Conservation (phyloP, 73 alveolate genomes). For the Symbiodinium pilosum region DNA sequence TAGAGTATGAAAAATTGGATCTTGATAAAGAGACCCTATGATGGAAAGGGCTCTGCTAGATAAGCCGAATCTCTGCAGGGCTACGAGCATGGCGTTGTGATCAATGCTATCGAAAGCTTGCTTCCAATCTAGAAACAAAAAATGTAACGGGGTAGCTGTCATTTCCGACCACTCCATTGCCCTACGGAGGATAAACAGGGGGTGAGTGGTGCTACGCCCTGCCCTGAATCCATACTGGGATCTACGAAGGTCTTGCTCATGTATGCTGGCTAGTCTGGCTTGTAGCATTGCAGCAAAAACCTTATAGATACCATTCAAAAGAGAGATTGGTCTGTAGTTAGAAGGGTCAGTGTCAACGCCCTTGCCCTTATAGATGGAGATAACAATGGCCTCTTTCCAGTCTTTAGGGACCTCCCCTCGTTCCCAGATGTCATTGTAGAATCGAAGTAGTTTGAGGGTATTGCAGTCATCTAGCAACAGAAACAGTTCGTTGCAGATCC, state of each 20-base stretch:
- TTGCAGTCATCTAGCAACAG: neutral
- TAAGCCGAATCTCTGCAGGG: no score
- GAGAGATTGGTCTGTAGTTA: conserved; percentile 16
- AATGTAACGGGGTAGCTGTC: no score
- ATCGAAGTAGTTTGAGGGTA: neutral
- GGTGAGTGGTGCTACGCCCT: no score
- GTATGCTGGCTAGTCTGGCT: neutral
- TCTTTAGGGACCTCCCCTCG: neutral
- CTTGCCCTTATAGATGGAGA: no score
- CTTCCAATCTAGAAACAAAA: no score
- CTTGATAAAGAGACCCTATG: no score
- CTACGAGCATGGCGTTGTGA: no score
- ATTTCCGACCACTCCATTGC: no score
- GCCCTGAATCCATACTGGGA: no score
- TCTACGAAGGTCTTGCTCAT: neutral
- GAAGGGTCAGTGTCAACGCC: neutral
- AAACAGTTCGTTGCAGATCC: neutral
- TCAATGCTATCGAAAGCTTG: no score
- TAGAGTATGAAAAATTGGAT: neutral
- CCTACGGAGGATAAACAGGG: no score
- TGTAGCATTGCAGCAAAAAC: neutral
- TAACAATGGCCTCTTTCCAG: neutral
- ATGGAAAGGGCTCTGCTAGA: no score
- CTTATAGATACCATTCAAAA: conserved; percentile 10
- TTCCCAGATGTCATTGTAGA: neutral